These are phyloP conservation scores for Botryotinia calthae DNA, from an alignment of 2,329 filamentous ascomycete species.

Conservation along the genomic window DNA sequence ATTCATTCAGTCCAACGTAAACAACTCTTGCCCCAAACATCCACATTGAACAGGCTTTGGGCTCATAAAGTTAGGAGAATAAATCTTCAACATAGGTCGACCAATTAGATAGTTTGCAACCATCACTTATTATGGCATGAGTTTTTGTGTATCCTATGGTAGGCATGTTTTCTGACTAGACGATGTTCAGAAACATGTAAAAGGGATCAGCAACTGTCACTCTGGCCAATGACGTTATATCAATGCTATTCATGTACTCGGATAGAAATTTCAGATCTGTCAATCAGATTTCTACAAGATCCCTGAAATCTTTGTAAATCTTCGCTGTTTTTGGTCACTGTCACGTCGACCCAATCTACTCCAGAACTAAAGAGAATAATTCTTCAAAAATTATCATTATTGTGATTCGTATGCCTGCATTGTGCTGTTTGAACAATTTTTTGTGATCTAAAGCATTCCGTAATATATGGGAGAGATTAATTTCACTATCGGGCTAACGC, in stretches of 20 bases:
- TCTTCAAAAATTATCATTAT: neutral
- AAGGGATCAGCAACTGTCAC: neutral
- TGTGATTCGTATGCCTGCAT: neutral
- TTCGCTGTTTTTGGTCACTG: neutral
- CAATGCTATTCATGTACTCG: too few relatives aligned
- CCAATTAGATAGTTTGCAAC: neutral
- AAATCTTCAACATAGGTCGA: neutral
- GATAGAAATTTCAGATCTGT: too few relatives aligned
- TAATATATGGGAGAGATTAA: neutral
- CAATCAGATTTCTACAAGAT: too few relatives aligned
- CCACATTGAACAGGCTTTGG: neutral
- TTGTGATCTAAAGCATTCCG: too few relatives aligned
- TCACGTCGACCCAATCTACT: neutral
- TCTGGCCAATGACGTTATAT: too few relatives aligned
- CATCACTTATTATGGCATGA: rapidly evolving
- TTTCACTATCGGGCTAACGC: neutral
- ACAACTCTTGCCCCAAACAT: neutral
- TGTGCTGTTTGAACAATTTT: neutral
- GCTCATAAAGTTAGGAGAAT: neutral
- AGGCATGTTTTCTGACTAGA: neutral
- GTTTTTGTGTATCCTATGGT: neutral
- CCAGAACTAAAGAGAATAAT: rapidly evolving
- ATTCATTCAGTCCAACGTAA: neutral
- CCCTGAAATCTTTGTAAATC: too few relatives aligned
- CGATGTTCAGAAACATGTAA: too few relatives aligned